Conservation (phyloP, 441 rosid species). For the Breynia disticha region DNA sequence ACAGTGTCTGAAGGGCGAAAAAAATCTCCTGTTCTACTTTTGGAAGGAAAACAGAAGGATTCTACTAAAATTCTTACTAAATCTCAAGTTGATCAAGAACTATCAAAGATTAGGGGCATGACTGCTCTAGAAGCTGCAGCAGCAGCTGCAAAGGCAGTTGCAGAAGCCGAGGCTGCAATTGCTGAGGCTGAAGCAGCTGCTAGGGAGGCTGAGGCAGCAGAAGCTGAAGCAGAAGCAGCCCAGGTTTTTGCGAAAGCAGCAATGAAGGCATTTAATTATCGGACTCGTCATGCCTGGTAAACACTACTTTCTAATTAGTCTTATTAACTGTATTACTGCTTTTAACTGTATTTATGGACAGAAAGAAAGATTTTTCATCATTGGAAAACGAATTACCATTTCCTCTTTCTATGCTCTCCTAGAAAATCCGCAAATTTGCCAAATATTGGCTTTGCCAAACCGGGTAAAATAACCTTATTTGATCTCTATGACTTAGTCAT, state of each 20-base stretch:
- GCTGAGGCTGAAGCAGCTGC: constrained; percentile 97
- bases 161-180: constrained; percentile 88
- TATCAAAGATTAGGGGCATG: constrained; percentile 61
- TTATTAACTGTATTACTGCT: constrained; percentile 3
- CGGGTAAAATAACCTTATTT: neutral
- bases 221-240: constrained; percentile 97
- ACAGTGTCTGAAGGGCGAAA: constrained; percentile 32
- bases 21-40: constrained; percentile 26
- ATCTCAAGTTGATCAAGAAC: constrained; percentile 47
- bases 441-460: neutral
- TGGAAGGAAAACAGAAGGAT: constrained; percentile 55
- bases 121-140: constrained; percentile 85
- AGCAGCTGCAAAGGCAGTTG: constrained; percentile 85
- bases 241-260: constrained; percentile 78
- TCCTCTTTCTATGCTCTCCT: neutral
- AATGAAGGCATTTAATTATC: constrained; percentile 56
- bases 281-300: constrained; percentile 50
- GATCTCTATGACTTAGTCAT: neutral
- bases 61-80: constrained; percentile 30
- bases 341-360: neutral
- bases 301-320: constrained; percentile 11
- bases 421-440: neutral
- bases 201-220: constrained; percentile 84
- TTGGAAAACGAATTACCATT: neutral
- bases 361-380: neutral